A percentile compares a stretch with the other conserved stretches of the same genome.
These are phyloP conservation scores for Lagenidium sp. DNA, from an alignment of 352 stramenopile genomes.

Conservation along the genomic window DNA sequence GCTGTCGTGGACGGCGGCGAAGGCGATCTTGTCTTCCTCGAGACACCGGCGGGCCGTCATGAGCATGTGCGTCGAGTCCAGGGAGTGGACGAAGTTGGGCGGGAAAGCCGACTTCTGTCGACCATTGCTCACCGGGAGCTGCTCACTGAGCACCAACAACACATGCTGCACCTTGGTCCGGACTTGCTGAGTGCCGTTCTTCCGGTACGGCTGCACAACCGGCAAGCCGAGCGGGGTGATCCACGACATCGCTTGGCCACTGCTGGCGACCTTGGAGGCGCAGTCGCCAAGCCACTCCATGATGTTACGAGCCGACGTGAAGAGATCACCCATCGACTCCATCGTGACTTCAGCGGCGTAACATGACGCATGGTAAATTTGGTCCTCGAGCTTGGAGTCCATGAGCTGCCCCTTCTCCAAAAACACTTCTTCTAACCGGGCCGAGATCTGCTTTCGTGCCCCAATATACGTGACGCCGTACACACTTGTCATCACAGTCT, in stretches of 20 bases:
- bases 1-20: conserved; percentile 98
- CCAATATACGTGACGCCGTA: conserved; percentile 99
- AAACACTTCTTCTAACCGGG: conserved; percentile 91
- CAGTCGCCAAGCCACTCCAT: conserved; percentile 89
- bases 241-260: conserved; percentile 95
- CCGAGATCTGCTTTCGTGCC: conserved; percentile 97
- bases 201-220: conserved; percentile 97
- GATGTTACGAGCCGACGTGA: conserved; percentile 92
- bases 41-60: conserved; percentile 95
- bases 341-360: conserved; percentile 96
- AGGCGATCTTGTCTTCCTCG: conserved; percentile 86
- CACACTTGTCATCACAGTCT: conserved; percentile 99
- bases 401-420: conserved; percentile 70
- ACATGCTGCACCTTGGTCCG: conserved; percentile 85
- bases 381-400: conserved; percentile 69
- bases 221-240: conserved; percentile 98
- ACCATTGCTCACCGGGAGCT: conserved; percentile 46
- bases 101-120: conserved; percentile 96
- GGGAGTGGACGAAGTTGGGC: conserved; percentile 99
- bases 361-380: conserved; percentile 80
- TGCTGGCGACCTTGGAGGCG: conserved; percentile 57
- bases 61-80: conserved; percentile 99
- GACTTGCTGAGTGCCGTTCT: conserved; percentile 66
- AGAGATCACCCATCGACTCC: conserved; percentile 95
- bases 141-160: conserved; percentile 73